A percentile compares a stretch with the other conserved stretches of the same genome.
Evolutionary conservation across 139 green algal genomes (phyloP).

Genomic region (Volvox africanus): DNA sequence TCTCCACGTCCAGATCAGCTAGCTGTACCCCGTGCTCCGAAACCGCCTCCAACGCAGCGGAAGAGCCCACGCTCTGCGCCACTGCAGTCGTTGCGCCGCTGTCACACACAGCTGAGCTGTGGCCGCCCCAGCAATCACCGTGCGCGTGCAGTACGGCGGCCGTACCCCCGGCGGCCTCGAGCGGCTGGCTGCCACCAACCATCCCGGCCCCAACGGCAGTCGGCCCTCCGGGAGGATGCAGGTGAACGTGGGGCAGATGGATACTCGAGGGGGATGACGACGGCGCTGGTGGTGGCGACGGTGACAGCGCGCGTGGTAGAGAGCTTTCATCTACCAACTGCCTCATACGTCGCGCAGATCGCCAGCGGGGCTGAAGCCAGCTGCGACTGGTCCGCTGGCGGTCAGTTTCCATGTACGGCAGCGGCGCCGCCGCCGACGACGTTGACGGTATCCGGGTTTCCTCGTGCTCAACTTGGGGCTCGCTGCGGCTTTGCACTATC

Average conservation of each 20-base stretch:
- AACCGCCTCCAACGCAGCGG: not conserved
- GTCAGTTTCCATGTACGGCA: not conserved
- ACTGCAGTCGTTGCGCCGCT: not conserved
- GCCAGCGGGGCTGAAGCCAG: not conserved
- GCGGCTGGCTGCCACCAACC: not conserved
- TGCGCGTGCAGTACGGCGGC: not conserved
- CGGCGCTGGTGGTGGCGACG: not conserved
- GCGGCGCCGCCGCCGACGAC: too few relatives aligned
- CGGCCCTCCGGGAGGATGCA: not conserved
- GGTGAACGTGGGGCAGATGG: slow-evolving; percentile 1
- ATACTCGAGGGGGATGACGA: not conserved
- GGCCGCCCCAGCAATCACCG: not conserved
- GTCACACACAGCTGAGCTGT: not conserved
- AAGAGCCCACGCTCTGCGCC: not conserved
- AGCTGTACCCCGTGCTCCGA: not conserved
- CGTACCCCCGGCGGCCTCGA: not conserved
- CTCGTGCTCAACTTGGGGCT: not conserved
- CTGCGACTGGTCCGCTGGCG: not conserved
- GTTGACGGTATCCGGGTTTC: too few relatives aligned
- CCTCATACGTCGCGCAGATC: not conserved
- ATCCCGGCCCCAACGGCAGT: not conserved
- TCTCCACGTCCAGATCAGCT: not conserved
- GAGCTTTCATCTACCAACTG: not conserved
- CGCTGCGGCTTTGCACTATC: not conserved
- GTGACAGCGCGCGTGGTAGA: not conserved